Evolutionary conservation across 306 rosid species (phyloP).

Genomic region (Cicer arietinum): DNA sequence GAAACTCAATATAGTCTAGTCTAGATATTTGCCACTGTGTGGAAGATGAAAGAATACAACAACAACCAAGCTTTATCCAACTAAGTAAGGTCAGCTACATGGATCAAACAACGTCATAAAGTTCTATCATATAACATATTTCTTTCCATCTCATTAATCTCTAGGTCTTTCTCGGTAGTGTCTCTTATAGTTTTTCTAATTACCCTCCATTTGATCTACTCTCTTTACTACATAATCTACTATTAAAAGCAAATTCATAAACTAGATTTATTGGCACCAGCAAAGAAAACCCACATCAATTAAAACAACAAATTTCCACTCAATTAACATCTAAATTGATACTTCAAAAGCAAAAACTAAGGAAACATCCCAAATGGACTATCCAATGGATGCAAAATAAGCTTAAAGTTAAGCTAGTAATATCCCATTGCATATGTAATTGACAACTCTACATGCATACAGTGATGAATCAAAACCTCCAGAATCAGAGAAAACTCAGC

Average conservation of each 20-base stretch:
- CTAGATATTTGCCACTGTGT: not conserved
- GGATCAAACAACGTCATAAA: too few species aligned
- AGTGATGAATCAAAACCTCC: slow-evolving; percentile 19
- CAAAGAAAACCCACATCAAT: not conserved
- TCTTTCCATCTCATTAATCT: too few species aligned
- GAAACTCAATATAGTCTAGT: not conserved
- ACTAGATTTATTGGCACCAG: slow-evolving; percentile 2
- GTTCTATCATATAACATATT: too few species aligned
- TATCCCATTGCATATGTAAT: not conserved
- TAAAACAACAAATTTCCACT: slow-evolving; percentile 2
- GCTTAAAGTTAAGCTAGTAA: not conserved
- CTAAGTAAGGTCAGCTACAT: too few species aligned
- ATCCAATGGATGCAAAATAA: not conserved
- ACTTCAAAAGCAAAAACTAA: not conserved
- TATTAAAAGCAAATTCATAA: not conserved
- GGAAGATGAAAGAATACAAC: not conserved
- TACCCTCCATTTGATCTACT: too few species aligned
- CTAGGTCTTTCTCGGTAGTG: too few species aligned
- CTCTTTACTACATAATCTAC: too few species aligned
- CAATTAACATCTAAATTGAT: not conserved
- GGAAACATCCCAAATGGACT: not conserved
- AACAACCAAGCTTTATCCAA: too few species aligned
- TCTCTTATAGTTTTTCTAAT: too few species aligned
- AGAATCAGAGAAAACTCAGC: slow-evolving; percentile 20
- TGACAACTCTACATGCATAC: slow-evolving; percentile 12